Evolutionary conservation across 164 flowering plant species (phyloP), one percentile per base, ranked within the genome.

Genomic region (Buxus sempervirens): DNA sequence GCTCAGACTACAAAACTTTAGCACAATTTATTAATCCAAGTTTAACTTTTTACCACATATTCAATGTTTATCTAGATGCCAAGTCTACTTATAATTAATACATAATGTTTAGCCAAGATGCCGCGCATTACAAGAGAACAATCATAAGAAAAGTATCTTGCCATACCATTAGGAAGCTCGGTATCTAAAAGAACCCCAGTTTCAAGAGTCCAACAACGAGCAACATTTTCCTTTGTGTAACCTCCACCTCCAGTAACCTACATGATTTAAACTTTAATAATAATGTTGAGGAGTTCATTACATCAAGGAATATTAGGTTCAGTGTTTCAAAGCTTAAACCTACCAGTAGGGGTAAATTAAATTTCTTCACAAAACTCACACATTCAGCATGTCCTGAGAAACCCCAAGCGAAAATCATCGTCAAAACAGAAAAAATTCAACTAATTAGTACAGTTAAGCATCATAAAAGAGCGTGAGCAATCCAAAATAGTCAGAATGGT

Each of bases 171-270:
- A 8, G 98, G 97, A 64, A 95, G 93, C 66, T 90, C 96, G 26
- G 94, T 81, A 68, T 90, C 99, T 53, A 95, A 77, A 71, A 95
- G 90, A 73, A 85, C 90, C 54, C 98, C 98, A 19, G 99, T 95
- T 81, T 95, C 99, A 73, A 95, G 84, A 53, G 98, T 78, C 98
- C 99, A 95, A 80, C 99, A 95, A 32, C 99, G 82, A 76, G 99
- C 99, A 32, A 95, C 97, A 80, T 90, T 95, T 78, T 95, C 98
- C 77, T 95, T 95, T 20, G 98, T 95, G 76, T 92, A 95, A 64
- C 99, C 99, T 53, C 99, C 99, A 74, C 99, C 99, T 70, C 99
- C 99, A 72, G 98, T 92, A 60, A 95, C 99, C 99, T 95, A 77
- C 71, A 75, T 62, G 25, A 62, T 45, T 56, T 68, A 28, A 22